These are phyloP conservation scores for Spongospora subterranea DNA, from an alignment of 208 protist genomes.

Conservation along the genomic window DNA sequence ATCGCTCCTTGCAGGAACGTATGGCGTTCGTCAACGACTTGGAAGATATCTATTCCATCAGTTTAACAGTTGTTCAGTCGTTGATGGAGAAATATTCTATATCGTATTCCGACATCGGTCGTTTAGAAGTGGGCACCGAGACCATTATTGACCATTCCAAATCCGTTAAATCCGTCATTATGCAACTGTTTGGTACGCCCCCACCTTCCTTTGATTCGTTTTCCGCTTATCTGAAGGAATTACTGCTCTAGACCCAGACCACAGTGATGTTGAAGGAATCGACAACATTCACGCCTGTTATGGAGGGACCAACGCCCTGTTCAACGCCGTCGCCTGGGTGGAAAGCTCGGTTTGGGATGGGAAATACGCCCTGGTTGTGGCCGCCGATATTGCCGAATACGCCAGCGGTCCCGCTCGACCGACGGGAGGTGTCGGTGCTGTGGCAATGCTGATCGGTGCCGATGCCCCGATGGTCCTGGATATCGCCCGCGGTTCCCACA, in stretches of 20 bases:
- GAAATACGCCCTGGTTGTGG: conserved; percentile 82
- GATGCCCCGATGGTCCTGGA: conserved; percentile 81
- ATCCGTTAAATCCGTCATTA: conserved; percentile 83
- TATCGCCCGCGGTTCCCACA: conserved; percentile 50
- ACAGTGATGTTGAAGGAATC: conserved; percentile 75
- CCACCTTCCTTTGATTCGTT: no score
- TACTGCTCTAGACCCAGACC: not conserved
- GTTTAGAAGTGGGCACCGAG: conserved; percentile 88
- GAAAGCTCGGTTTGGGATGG: conserved; percentile 81
- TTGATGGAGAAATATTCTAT: conserved; percentile 81
- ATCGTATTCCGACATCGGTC: conserved; percentile 75
- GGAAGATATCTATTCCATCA: conserved; percentile 87
- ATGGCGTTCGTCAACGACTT: conserved; percentile 83
- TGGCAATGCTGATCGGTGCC: conserved; percentile 86
- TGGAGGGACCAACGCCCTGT: conserved; percentile 84
- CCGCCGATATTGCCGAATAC: conserved; percentile 87
- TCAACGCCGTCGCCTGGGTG: conserved; percentile 85
- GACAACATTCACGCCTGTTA: conserved; percentile 89
- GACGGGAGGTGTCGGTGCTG: conserved; percentile 80
- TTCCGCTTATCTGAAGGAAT: not conserved
- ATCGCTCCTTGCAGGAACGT: conserved; percentile 55
- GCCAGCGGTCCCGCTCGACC: conserved; percentile 77
- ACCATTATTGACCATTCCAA: conserved; percentile 88
- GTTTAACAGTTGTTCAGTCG: conserved; percentile 76
- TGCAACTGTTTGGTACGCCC: conserved; percentile 82